A percentile compares a stretch with the other conserved stretches of the same genome.
Evolutionary conservation across 352 stramenopile genomes (phyloP).

Genomic region (Phytopythium ostracodes): DNA sequence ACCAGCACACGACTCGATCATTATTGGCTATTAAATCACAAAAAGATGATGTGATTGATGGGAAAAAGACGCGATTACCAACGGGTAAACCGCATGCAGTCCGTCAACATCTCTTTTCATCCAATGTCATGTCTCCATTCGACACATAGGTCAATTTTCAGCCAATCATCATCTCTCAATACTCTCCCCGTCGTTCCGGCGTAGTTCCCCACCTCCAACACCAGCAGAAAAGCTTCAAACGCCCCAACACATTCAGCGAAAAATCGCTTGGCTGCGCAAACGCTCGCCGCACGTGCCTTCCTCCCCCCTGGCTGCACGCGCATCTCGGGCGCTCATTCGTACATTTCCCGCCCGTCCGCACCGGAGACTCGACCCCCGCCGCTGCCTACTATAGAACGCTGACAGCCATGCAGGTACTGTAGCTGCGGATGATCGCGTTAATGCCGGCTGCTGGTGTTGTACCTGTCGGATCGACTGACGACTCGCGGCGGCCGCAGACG

Average conservation of each 20-base stretch:
- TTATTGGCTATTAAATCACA: neutral
- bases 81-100: neutral
- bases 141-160: neutral
- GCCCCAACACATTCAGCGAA: neutral
- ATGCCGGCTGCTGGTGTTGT: too few species aligned
- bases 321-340: neutral
- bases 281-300: neutral
- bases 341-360: neutral
- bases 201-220: neutral
- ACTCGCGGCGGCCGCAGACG: slow-evolving; percentile 2
- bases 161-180: neutral
- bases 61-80: neutral
- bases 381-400: too few species aligned
- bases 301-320: neutral
- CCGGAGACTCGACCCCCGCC: too few species aligned
- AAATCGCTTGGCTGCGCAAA: slow-evolving; percentile 10
- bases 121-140: neutral
- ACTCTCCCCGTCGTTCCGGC: neutral
- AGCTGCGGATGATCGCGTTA: too few species aligned
- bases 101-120: neutral
- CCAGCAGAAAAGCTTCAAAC: neutral
- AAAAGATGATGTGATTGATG: neutral
- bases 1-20: neutral
- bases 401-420: slow-evolving; percentile 3
- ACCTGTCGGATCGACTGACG: too few species aligned